These are phyloP conservation scores for Botrytis medusae DNA, from an alignment of 2,329 filamentous ascomycete species.

Conservation along the genomic window DNA sequence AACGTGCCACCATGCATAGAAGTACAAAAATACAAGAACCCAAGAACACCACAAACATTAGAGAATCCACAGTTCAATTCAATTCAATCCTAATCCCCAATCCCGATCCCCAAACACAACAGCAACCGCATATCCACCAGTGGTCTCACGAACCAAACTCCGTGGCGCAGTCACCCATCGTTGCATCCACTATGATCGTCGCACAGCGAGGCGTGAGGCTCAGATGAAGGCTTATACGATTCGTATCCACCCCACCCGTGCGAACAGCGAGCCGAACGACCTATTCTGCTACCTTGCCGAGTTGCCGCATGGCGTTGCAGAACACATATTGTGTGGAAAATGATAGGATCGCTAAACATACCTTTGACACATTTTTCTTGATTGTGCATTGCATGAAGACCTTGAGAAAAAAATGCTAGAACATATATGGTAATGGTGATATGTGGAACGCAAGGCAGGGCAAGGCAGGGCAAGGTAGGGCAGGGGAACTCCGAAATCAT, in stretches of 20 bases:
- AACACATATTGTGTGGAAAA: background rate
- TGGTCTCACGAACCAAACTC: no score
- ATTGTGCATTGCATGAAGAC: background rate
- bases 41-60: no score
- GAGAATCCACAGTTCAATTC: no score
- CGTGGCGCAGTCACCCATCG: no score
- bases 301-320: background rate
- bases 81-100: no score
- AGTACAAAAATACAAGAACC: no score
- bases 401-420: background rate
- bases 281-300: background rate
- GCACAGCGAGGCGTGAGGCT: background rate
- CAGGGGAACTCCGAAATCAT: constrained; percentile 4
- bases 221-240: background rate
- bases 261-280: background rate
- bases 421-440: background rate
- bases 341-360: constrained; percentile 20
- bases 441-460: constrained; percentile 1
- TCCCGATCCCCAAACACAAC: no score
- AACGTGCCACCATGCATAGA: no score
- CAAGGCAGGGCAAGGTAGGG: background rate
- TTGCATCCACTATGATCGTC: no score
- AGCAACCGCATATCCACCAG: no score
- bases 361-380: background rate
- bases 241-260: background rate